phyloP scores from a whole-genome alignment of 2,329 filamentous ascomycete genomes.

The Diaporthe ampelina region DNA sequence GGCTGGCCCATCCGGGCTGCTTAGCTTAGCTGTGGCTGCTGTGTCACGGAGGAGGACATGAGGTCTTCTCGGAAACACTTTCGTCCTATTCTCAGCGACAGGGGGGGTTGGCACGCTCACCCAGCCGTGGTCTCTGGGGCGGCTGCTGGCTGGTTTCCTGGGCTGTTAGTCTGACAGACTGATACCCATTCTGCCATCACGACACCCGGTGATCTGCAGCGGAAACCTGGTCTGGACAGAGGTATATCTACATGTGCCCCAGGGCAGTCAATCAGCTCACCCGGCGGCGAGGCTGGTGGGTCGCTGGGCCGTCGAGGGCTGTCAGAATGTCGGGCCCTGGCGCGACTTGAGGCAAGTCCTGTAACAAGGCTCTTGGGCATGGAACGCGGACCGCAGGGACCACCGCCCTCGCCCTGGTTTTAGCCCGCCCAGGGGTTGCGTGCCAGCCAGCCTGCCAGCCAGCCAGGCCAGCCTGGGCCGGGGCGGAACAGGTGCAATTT shows the following conservation, averaged over 20 bases:
- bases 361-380: constrained; percentile 48
- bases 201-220: too few species aligned
- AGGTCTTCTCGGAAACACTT: constrained; percentile 13
- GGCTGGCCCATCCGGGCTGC: constrained; percentile 5
- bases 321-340: constrained; percentile 46
- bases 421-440: constrained; percentile 32
- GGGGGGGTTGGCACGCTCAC: too few species aligned
- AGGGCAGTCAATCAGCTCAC: constrained; percentile 11
- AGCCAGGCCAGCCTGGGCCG: not conserved
- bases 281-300: constrained; percentile 10
- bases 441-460: not conserved
- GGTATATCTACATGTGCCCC: not conserved
- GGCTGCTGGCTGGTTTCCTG: too few species aligned
- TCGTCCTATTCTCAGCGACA: constrained; percentile 10
- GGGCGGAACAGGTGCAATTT: too few species aligned
- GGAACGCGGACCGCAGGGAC: constrained; percentile 16
- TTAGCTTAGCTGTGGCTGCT: not conserved
- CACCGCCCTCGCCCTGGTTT: constrained; percentile 23
- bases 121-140: constrained; percentile 9
- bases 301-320: constrained; percentile 20
- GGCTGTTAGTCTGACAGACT: not conserved
- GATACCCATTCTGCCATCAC: too few species aligned
- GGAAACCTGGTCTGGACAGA: too few species aligned
- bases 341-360: constrained; percentile 56
- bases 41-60: not conserved